Evolutionary conservation across 495 filamentous ascomycete species (phyloP), one percentile per base, ranked within the genome.

Genomic region (Physcia stellaris): DNA sequence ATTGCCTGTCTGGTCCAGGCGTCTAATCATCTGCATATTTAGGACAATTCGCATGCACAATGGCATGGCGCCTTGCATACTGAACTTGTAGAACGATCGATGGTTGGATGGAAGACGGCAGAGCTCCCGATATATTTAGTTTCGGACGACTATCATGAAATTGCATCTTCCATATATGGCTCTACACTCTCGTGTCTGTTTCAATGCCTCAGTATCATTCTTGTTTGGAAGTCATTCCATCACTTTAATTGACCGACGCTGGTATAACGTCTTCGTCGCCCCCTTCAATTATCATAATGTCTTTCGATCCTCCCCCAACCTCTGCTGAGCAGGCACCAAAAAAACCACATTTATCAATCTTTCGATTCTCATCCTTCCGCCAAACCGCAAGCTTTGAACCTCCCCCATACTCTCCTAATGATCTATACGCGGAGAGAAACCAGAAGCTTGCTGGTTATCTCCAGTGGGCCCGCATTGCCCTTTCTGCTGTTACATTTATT

Each of bases 361-460:
- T 35, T 26, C 32, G 24, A 11, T 42, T 42, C 33, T 13, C 47
- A 10, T 40, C 43, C 6, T 50, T 46, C 27, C 30, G 40, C 21
- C 46, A 42, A 18, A 40, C 35, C 13, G 42, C 46, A 9, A 46
- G 42, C 29, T 44, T 46, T 27, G 42, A 40, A 15, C 49, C 45
- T 4, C 49, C 49, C 11, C 42, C 49, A 18, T 52, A 45, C 38
- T 43, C 49, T 2, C 41, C 42, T 4, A 42, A 52, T 24, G 49
- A 52, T 30, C 19, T 49, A 1, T 23, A 40, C 16, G 35, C 46
- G 24, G 43, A 59, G 3, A 44, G 29, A 1, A 66, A 66, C 33
- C 52, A 66, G 9, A 52, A 57, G 21, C 53, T 55, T 30, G 56
- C 47, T 18, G 55, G 60, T 17, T 24, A 51, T 22, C 47, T 70